Base-by-base conservation (phyloP, 495 filamentous ascomycete species). In the Letharia columbiana region DNA sequence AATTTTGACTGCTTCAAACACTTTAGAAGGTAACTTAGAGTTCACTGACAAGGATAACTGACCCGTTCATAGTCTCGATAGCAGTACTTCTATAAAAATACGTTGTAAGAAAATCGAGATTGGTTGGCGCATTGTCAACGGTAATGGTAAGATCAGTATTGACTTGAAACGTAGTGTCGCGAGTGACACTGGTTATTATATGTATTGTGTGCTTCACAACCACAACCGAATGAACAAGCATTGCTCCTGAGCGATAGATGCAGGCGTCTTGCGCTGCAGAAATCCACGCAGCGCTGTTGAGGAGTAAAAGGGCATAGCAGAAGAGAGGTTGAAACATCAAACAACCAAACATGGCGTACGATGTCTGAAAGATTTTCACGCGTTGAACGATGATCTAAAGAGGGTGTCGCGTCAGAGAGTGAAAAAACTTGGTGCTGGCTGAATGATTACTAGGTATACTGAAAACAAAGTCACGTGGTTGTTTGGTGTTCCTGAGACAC, bases 111-210 rank as follows among this genome's bases (percentile, higher is more conserved):
- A 66, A 4, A 49, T 66, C 59, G 4, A 66, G 65, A n/a, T 39
- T 62, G 37, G 58, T 66, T 31, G 65, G 65, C 23, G 65, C 65
- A 40, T 66, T 56, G 7, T 66, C 39, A 3, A 66, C 65, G 45
- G 58, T 66, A 45, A 66, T 56, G 12, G 65, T 61, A n/a, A 66
- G 45, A 57, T 62, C 65, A 23, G 58, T 49, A 37, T 66, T 66
- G 15, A 66, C n/a, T 33, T 40, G 35, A 35, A 66, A 62, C 2
- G 47, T 40, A 28, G 58, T 62, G 13, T 62, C 31, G 37, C 23
- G 49, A 13, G 37, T 45, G 37, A 66, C 47, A 28, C 49, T 56
- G 15, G 65, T 66, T 37, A 61, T 66, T 35, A 66, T 50, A 54
- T 42, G 58, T 12, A 66, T 56, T 20, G 44, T 61, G 18, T 66